These are phyloP conservation scores for Xylaria sp. DNA, from an alignment of 495 filamentous ascomycete species.

Conservation along the genomic window DNA sequence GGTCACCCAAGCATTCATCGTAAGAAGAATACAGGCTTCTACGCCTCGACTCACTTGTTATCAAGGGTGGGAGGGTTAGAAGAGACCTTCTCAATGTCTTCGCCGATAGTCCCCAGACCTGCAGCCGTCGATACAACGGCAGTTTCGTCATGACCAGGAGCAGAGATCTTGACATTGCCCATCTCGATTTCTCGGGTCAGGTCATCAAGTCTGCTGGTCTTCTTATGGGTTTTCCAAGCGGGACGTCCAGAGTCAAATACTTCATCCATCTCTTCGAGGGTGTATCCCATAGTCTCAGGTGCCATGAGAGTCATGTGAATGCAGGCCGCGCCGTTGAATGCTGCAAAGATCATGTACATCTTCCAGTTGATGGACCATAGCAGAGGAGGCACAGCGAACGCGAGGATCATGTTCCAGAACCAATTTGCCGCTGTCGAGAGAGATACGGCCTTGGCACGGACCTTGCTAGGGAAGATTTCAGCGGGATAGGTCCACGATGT, in stretches of 20 bases:
- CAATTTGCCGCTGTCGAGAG: slow-evolving; percentile 71
- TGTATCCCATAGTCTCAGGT: slow-evolving; percentile 81
- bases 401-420: slow-evolving; percentile 73
- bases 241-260: slow-evolving; percentile 63
- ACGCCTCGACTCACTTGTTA: not conserved
- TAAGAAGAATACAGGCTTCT: not conserved
- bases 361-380: slow-evolving; percentile 61
- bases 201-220: slow-evolving; percentile 54
- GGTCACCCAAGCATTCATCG: not conserved
- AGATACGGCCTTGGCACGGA: slow-evolving; percentile 72
- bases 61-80: not conserved
- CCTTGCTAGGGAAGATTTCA: slow-evolving; percentile 76
- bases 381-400: slow-evolving; percentile 67
- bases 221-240: slow-evolving; percentile 54
- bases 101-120: not conserved
- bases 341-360: slow-evolving; percentile 74
- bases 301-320: slow-evolving; percentile 74
- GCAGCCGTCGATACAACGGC: not conserved
- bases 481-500: slow-evolving; percentile 85
- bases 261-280: slow-evolving; percentile 72
- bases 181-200: slow-evolving; percentile 60
- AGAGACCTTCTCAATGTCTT: not conserved
- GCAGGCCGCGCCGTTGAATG: slow-evolving; percentile 71
- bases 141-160: not conserved
- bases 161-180: slow-evolving; percentile 44